A percentile compares a stretch with the other conserved stretches of the same genome.
phyloP scores from a whole-genome alignment of 228 moss, liverwort and hornwort genomes.

The Sphagnum fallax region DNA sequence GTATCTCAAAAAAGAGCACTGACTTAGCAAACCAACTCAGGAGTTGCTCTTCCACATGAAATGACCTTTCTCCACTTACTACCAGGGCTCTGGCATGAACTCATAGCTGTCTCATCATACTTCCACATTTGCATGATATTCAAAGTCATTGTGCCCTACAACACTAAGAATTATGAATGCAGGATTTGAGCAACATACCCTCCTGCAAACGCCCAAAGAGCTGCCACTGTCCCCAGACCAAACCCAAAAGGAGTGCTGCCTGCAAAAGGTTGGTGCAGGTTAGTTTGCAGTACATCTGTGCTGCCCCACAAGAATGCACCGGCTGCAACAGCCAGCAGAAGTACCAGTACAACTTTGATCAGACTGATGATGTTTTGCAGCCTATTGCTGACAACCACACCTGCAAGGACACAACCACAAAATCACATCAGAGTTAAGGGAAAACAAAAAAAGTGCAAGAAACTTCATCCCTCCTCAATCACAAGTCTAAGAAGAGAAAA shows the following conservation, averaged over 20 bases:
- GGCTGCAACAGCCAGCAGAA: slow-evolving; percentile 38
- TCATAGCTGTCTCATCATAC: too few relatives aligned
- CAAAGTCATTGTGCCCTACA: too few relatives aligned
- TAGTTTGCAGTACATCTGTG: slow-evolving; percentile 44
- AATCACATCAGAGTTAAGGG: background rate
- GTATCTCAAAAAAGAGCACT: background rate
- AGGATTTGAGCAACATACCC: slow-evolving; percentile 20
- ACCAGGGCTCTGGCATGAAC: background rate
- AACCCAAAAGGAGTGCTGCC: slow-evolving; percentile 57
- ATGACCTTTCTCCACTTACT: background rate
- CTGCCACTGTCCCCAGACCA: slow-evolving; percentile 73
- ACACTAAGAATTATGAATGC: too few relatives aligned
- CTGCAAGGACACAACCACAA: slow-evolving; percentile 20
- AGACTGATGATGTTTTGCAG: slow-evolving; percentile 63
- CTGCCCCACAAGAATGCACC: slow-evolving; percentile 34
- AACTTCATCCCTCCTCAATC: background rate
- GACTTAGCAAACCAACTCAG: background rate
- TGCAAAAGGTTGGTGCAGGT: slow-evolving; percentile 53
- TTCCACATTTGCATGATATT: too few relatives aligned
- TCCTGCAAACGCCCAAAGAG: slow-evolving; percentile 76
- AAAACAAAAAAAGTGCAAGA: background rate
- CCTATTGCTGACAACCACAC: slow-evolving; percentile 42
- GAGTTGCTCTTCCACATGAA: background rate
- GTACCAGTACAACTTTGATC: slow-evolving; percentile 53
- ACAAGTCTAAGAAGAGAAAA: background rate